Evolutionary conservation across 2,329 filamentous ascomycete species (phyloP), one percentile per base, ranked within the genome.

Genomic region (Nothopassalora personata): DNA sequence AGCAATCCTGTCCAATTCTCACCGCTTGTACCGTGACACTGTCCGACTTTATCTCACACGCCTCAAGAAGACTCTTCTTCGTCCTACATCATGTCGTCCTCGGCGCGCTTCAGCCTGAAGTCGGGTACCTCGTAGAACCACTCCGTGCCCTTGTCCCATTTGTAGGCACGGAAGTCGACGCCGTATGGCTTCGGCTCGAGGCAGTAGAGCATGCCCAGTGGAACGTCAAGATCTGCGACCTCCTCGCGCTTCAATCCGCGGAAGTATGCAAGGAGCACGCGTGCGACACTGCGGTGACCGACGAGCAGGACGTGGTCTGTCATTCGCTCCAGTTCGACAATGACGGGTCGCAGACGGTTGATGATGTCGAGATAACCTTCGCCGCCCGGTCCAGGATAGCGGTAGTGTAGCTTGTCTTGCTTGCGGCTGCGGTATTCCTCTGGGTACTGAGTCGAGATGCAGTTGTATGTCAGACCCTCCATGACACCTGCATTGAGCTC

Each of bases 181-280:
- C 94, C 94, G 67, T 99, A 99, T 0, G 94, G 94, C 80, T 97
- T 97, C 64, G 94, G 94, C 75, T 99, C 93, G 51, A 99, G 88
- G 67, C 91, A 90, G 74, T 96, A 99, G 7, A 97, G 81, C 80
- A 96, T 92, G 18, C 94, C 94, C 52, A 99, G 79, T 0, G 94
- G 94, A 49, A 97, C 90, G 71, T 97, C 93, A 62, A 99, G 83
- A 68, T 97, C 91, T 11, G 94, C 93, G 61, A 99, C 95, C 70
- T 96, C 89, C 64, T 96, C 87, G 36, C 92, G 83, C 53, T 89
- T 91, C 55, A 97, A 80, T 60, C 96, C 92, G 79, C 94, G 91
- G 76, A 99, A 99, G 75, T 99, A 99, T 1, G 93, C 92, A 75
- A 99, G 87, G 60, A 99, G 79, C 5, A 99, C 93, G 33, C 94